A percentile compares a stretch with the other conserved stretches of the same genome.
phyloP scores from a whole-genome alignment of 1,284 basidiomycete genomes.

The Leccinum cinnamomeum region DNA sequence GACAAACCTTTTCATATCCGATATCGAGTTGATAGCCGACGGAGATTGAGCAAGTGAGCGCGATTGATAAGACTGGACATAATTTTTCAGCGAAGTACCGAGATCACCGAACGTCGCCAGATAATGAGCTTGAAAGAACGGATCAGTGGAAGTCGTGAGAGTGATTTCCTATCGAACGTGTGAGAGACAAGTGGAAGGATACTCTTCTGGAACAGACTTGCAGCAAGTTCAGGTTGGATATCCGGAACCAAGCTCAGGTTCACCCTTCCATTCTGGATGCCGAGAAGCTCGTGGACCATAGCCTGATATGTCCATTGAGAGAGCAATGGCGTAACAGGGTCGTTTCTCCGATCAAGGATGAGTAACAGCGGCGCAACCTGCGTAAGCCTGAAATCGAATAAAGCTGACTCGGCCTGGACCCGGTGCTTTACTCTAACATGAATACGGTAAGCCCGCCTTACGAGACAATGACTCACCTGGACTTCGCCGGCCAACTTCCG shows the following conservation, averaged over 20 bases:
- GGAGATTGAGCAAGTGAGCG: conserved; percentile 78
- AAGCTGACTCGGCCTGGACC: conserved; percentile 65
- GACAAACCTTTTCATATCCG: conserved; percentile 97
- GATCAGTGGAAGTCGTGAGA: conserved; percentile 87
- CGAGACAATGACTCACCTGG: conserved; percentile 51
- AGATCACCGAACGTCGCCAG: conserved; percentile 97
- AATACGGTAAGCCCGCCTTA: conserved; percentile 6
- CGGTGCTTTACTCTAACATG: conserved; percentile 50
- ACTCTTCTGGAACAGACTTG: conserved; percentile 38
- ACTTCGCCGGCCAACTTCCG: conserved; percentile 88
- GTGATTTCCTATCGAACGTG: conserved; percentile 78
- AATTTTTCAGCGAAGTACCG: conserved; percentile 88
- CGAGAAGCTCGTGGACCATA: conserved; percentile 97
- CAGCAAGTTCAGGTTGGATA: conserved; percentile 83
- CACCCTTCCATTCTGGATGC: conserved; percentile 94
- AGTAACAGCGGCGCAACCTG: conserved; percentile 75
- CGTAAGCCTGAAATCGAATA: conserved; percentile 79
- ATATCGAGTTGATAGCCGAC: conserved; percentile 89
- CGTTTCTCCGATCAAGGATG: conserved; percentile 90
- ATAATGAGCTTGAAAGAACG: conserved; percentile 92
- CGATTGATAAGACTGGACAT: conserved; percentile 93
- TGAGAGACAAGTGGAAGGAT: conserved; percentile 10
- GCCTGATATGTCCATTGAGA: conserved; percentile 99
- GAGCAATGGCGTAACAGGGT: conserved; percentile 96
- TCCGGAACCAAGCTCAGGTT: conserved; percentile 85